phyloP scores from a whole-genome alignment of 805 yeast genomes.

The Nakazawaea populi region DNA sequence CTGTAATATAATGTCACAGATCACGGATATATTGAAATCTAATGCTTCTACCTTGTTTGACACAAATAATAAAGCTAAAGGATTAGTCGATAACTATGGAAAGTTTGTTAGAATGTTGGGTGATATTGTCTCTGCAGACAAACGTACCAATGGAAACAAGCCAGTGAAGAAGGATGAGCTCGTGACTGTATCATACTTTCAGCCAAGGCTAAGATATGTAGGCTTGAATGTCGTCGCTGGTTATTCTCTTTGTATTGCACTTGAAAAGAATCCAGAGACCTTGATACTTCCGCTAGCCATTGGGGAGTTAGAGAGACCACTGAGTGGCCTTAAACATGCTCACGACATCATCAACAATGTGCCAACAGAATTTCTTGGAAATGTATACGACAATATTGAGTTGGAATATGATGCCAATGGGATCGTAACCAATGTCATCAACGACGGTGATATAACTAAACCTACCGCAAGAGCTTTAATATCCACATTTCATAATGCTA shows the following conservation, averaged over 20 bases:
- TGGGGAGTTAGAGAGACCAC: not conserved
- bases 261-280: not conserved
- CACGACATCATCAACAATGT: not conserved
- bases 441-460: not conserved
- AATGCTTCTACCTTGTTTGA: not conserved
- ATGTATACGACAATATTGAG: not conserved
- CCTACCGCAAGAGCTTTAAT: not conserved
- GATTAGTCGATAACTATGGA: too few species aligned
- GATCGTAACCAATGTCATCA: not conserved
- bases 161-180: too few species aligned
- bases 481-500: not conserved
- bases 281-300: not conserved
- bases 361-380: not conserved
- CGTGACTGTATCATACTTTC: not conserved
- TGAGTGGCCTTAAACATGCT: not conserved
- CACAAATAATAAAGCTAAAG: too few species aligned
- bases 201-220: not conserved
- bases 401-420: not conserved
- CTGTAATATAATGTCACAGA: not conserved
- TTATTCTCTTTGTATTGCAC: not conserved
- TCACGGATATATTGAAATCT: not conserved
- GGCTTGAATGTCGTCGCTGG: not conserved
- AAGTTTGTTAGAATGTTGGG: not conserved
- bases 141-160: not conserved
- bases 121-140: not conserved